Base-by-base conservation (phyloP, 257 asterid species). In the Ballota nigra region DNA sequence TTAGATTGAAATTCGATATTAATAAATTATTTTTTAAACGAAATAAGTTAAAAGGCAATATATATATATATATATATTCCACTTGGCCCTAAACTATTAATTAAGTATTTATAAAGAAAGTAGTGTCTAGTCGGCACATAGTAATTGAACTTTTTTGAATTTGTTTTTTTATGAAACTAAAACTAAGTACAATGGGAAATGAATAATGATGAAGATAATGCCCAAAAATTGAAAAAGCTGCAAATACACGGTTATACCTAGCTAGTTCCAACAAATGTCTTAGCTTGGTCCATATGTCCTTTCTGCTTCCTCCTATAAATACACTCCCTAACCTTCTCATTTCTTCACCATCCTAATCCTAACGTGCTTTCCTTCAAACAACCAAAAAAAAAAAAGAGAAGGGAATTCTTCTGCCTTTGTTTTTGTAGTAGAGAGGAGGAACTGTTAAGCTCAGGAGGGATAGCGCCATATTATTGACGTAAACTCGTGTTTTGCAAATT, bases 381-480 rank as follows among this genome's bases (percentile, higher is more conserved):
- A 10, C 23, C 12, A 56, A 57, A 51, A 11, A 5, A 28, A 28
- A 5, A 67, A 19, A 55, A n/a, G 12, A 22, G 0, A 29, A 2
- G 34, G 3, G 5, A 0, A 33, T 33, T 9, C 10, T 0, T 13
- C 28, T 13, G 5, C 15, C 28, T 53, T 53, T 20, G 26, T 22
- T 26, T 26, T 20, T 51, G 8, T n/a, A 24, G 65, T 51, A 16
- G 64, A 12, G 87, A 18, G 87, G 57, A 83, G 88, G 86, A 86
- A 76, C 95, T 69, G 80, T 82, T 62, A 90, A 88, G 96, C 96
- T 90, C 96, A 90, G 95, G 96, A 90, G 96, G 96, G 96, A 90
- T 90, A 90, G 96, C 96, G 85, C 95, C 96, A 15, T 40, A 73
- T 36, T 4, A 19, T 69, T 22, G 8, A 20, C 64, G 62, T 13